Conservation (phyloP, 2,329 filamentous ascomycete species). For the Xylariaceae sp. region DNA sequence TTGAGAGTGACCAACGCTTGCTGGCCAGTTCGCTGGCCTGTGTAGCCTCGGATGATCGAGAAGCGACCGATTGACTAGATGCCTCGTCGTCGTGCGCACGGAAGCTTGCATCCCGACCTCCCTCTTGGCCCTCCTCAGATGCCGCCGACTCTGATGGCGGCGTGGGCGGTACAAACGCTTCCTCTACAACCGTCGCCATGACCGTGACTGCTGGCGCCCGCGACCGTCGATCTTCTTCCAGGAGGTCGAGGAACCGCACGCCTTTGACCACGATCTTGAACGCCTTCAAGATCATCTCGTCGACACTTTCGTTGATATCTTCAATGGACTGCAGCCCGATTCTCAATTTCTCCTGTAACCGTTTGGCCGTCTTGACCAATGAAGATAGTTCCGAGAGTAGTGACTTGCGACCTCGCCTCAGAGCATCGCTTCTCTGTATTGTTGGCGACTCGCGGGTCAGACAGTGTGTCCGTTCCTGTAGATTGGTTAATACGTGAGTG, state of each 20-base stretch:
- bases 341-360: slow-evolving; percentile 69
- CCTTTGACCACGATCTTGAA: slow-evolving; percentile 92
- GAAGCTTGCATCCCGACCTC: slow-evolving; percentile 36
- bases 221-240: slow-evolving; percentile 59
- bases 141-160: slow-evolving; percentile 55
- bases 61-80: slow-evolving; percentile 29
- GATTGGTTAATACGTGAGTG: slow-evolving; percentile 7
- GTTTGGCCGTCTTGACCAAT: slow-evolving; percentile 84
- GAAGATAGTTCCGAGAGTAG: slow-evolving; percentile 85
- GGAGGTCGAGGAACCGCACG: slow-evolving; percentile 82
- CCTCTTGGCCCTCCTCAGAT: slow-evolving; percentile 38
- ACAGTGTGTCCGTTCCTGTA: slow-evolving; percentile 81
- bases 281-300: slow-evolving; percentile 89
- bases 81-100: slow-evolving; percentile 30
- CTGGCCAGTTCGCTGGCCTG: slow-evolving; percentile 33
- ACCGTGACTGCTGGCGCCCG: slow-evolving; percentile 51
- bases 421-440: slow-evolving; percentile 68
- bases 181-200: slow-evolving; percentile 57
- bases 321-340: slow-evolving; percentile 43
- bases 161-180: slow-evolving; percentile 56
- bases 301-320: slow-evolving; percentile 70
- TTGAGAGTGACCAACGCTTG: slow-evolving; percentile 43
- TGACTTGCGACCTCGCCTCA: slow-evolving; percentile 80
- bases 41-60: slow-evolving; percentile 33
- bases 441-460: slow-evolving; percentile 75